Base-by-base conservation (phyloP, 2,329 filamentous ascomycete genomes). In the Penicillium carneum region DNA sequence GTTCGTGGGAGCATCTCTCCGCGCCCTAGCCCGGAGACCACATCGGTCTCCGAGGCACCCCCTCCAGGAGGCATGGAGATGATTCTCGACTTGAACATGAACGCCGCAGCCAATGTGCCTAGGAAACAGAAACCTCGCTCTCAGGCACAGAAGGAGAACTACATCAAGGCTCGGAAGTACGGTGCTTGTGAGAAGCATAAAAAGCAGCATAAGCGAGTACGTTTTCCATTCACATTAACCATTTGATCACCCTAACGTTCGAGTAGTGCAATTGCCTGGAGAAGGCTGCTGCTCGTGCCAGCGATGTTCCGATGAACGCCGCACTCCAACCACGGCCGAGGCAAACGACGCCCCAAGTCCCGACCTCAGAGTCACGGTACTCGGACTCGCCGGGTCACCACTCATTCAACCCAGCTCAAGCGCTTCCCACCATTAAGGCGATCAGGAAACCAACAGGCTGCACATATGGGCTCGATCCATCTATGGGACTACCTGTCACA, bases 71-170 rank as follows among this genome's bases (percentile, higher is more conserved):
- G 71, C 3, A 68, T 79, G 41, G 76, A 80, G 49, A 57, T 80
- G 63, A 75, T 80, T 14, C 73, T 80, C 33, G 78, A 80, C 57
- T 61, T 80, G 66, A 80, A 80, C 63, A 78, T 80, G 76, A 80
- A 80, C 55, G 69, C 75, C 4, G 72, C 77, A 5, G 74, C 76
- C n/a, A 74, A 77, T 55, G 57, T 79, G n/a, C 78, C 78, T 0
- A 75, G 73, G 63, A 79, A 79, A 55, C 78, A 80, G 50, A 77
- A 78, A 50, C 77, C 77, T 23, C 72, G 78, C 16, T 80, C 78
- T 4, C 72, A 73, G 56, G 76, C 77, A 10, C 77, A 80, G 64
- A 78, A 75, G 38, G 77, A 80, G 57, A 78, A 77, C 55, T 80
- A 80, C 62, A 79, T 79, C 63, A 79, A 78, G 53, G 78, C 74